A percentile compares a stretch with the other conserved stretches of the same genome.
These are phyloP conservation scores for Myxozyma monticola DNA, from an alignment of 805 yeast species.

Conservation along the genomic window DNA sequence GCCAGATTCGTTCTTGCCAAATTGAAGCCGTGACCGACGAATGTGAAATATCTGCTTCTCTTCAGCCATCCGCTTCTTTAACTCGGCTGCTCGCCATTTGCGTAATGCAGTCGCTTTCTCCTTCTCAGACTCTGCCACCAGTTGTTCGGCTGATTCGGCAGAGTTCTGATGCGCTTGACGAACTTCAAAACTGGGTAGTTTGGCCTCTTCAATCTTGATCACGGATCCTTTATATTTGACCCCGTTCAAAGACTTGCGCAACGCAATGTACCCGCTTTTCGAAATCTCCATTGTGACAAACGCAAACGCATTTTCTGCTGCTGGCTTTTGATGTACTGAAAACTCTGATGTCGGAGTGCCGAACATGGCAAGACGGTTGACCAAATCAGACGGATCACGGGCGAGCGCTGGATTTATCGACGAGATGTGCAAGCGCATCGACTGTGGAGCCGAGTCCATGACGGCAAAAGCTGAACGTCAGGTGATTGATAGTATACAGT, in stretches of 20 bases:
- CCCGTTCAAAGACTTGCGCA: conserved; percentile 65
- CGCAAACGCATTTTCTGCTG: conserved; percentile 59
- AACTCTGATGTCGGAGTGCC: conserved; percentile 55
- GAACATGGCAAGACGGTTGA: conserved; percentile 57
- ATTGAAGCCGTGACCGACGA: conserved; percentile 12
- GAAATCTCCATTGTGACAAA: conserved; percentile 61
- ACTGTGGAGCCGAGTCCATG: too few species aligned
- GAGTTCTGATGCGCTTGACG: conserved; percentile 34
- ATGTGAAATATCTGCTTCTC: conserved; percentile 7
- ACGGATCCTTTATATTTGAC: conserved; percentile 73
- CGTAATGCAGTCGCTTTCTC: background rate
- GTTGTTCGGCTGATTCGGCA: background rate
- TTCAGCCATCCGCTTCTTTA: background rate
- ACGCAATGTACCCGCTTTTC: conserved; percentile 47
- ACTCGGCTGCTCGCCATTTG: background rate
- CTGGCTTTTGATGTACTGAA: conserved; percentile 57
- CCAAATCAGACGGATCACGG: conserved; percentile 48
- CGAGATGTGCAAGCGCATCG: conserved; percentile 58
- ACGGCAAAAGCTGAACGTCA: too few species aligned
- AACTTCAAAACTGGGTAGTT: conserved; percentile 47
- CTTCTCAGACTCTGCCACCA: background rate
- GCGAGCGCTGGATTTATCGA: conserved; percentile 58
- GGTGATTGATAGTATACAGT: too few species aligned
- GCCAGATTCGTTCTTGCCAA: conserved; percentile 45
- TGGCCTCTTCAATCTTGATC: conserved; percentile 62